A percentile compares a stretch with the other conserved stretches of the same genome.
These are phyloP conservation scores for Mucor saturninus DNA, from an alignment of 371 early-diverging fungal genomes.

Conservation along the genomic window DNA sequence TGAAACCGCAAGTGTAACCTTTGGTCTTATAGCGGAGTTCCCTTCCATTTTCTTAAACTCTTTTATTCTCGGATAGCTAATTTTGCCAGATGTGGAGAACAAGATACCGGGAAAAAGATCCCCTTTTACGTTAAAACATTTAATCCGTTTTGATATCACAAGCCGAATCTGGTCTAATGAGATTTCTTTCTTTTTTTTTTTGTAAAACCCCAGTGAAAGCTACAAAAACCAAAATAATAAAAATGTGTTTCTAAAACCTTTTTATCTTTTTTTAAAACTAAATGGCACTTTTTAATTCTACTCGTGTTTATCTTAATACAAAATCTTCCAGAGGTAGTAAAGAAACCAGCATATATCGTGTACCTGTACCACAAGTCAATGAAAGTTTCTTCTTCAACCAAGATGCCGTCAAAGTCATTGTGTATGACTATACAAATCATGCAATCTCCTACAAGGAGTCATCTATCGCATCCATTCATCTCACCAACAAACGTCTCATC, in stretches of 20 bases:
- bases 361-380: conserved; percentile 7
- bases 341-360: not conserved
- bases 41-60: too few species aligned
- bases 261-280: not conserved
- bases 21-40: too few species aligned
- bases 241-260: not conserved
- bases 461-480: conserved; percentile 9
- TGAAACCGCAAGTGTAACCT: too few species aligned
- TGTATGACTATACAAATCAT: not conserved
- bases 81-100: too few species aligned
- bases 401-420: conserved; percentile 4
- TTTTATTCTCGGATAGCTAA: too few species aligned
- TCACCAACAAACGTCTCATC: conserved; percentile 19
- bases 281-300: conserved; percentile 13
- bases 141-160: too few species aligned
- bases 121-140: too few species aligned
- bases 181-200: too few species aligned
- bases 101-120: too few species aligned
- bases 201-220: too few species aligned
- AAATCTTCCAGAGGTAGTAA: not conserved
- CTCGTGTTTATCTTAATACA: conserved; percentile 12
- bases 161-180: too few species aligned
- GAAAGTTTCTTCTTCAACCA: conserved; percentile 21
- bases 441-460: not conserved
- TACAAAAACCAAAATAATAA: not conserved